phyloP scores from a whole-genome alignment of 2,329 filamentous ascomycete genomes.

The Chrysosporium keratinophilum region DNA sequence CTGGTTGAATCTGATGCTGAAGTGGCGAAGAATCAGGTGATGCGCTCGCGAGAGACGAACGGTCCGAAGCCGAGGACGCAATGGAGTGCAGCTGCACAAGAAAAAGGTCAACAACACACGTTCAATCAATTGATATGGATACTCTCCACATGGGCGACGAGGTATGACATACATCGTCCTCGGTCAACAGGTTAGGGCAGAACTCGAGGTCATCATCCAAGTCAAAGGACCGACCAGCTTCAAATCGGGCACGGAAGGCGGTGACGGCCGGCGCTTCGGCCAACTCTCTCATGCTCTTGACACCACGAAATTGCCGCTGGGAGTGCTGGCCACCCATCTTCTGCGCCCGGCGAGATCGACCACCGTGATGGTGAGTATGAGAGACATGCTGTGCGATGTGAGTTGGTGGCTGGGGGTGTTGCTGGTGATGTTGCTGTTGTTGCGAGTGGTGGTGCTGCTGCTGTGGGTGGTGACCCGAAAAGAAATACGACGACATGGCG shows the following conservation, averaged over 20 bases:
- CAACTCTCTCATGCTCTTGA: slow-evolving; percentile 76
- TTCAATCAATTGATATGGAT: background rate
- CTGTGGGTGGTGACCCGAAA: slow-evolving; percentile 35
- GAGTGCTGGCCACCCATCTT: slow-evolving; percentile 71
- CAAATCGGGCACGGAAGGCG: slow-evolving; percentile 76
- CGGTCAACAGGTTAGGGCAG: slow-evolving; percentile 82
- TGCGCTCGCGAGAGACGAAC: slow-evolving; percentile 86
- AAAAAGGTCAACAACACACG: slow-evolving; percentile 34
- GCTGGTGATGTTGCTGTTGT: slow-evolving; percentile 40
- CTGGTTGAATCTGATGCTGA: slow-evolving; percentile 65
- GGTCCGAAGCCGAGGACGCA: slow-evolving; percentile 78
- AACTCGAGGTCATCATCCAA: slow-evolving; percentile 94
- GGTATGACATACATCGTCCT: slow-evolving; percentile 63
- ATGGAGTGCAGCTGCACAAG: slow-evolving; percentile 69
- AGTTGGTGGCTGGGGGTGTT: slow-evolving; percentile 43
- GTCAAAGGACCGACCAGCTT: slow-evolving; percentile 86
- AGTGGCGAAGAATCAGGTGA: slow-evolving; percentile 87
- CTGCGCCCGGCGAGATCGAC: slow-evolving; percentile 74
- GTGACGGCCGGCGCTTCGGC: slow-evolving; percentile 65
- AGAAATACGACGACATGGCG: slow-evolving; percentile 40
- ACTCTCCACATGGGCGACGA: no score
- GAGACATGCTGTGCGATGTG: slow-evolving; percentile 41
- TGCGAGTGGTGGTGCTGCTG: slow-evolving; percentile 43
- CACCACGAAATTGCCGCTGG: slow-evolving; percentile 76
- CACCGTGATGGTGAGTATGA: slow-evolving; percentile 73